Evolutionary conservation across 768 basidiomycete species (phyloP), one percentile per base, ranked within the genome.

Genomic region (Pluteus cervinus): DNA sequence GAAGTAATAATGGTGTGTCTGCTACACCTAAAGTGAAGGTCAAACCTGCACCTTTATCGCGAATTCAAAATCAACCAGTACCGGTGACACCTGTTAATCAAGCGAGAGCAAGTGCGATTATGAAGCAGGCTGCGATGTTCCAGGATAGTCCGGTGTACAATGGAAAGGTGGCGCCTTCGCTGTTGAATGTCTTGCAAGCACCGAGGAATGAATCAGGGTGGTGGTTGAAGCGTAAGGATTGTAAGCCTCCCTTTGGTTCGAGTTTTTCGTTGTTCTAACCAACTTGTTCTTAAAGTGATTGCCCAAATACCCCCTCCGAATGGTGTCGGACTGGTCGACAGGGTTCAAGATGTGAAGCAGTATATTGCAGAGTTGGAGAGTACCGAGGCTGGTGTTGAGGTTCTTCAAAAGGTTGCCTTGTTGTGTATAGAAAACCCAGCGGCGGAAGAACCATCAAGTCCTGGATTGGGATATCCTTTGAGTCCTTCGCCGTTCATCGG

Each of bases 61-160:
- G 57, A 24, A 46, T 50, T 11, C 58, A 56, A 52, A 36, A 51
- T 52, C 35, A 53, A 45, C 23, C 33, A 3, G 56, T 66, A 4
- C 86, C 83, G 7, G 58, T 69, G 36, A 91, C 88, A 0, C 89
- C 89, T 11, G 62, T 71, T 22, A 78, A 70, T 54, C n/a, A n/a
- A n/a, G n/a, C n/a, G n/a, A 72, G 72, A 45, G 71, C 65, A 32
- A 62, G 68, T 3, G 60, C 66, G 8, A 73, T 88, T 36, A 65
- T 87, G 69, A 76, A 71, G 47, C 80, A 85, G 53, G 86, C 84
- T 7, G 82, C 85, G 10, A 58, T 81, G 47, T 92, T 91, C 63
- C 69, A 79, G 53, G 84, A 92, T 49, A 92, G 87, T 48, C 89
- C 90, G 9, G 71, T 71, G 24, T 65, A 72, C 37, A 72, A 70